Evolutionary conservation across 495 filamentous ascomycete species (phyloP).

Genomic region (Bryoglossum gracile): DNA sequence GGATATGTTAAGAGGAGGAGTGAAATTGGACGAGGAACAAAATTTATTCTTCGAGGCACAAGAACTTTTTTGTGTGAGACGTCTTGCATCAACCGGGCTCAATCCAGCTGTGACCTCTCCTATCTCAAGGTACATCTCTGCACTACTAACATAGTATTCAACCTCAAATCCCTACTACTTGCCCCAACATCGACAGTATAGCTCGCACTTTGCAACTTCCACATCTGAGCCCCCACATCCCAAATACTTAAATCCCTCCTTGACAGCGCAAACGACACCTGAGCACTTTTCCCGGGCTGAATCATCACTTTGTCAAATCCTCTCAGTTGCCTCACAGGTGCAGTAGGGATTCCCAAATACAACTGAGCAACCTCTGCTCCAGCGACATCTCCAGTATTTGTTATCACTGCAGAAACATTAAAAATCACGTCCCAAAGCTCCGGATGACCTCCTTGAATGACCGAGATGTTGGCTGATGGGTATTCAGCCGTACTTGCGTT

Average conservation of each 20-base stretch:
- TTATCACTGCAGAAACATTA: constrained; percentile 44
- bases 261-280: constrained; percentile 47
- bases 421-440: constrained; percentile 55
- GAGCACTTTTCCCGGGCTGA: constrained; percentile 38
- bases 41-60: too few relatives aligned
- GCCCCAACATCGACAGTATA: constrained; percentile 51
- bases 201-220: constrained; percentile 43
- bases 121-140: too few relatives aligned
- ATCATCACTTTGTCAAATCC: constrained; percentile 48
- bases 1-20: too few relatives aligned
- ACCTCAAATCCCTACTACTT: constrained; percentile 58
- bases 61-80: too few relatives aligned
- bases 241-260: constrained; percentile 61
- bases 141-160: constrained; percentile 37
- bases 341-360: constrained; percentile 52
- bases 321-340: constrained; percentile 41
- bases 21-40: too few relatives aligned
- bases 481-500: constrained; percentile 22
- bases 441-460: constrained; percentile 49
- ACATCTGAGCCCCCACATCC: constrained; percentile 55
- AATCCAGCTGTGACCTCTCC: too few relatives aligned
- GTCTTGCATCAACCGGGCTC: too few relatives aligned
- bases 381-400: constrained; percentile 42
- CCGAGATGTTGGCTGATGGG: constrained; percentile 31
- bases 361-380: constrained; percentile 36